Conservation (phyloP, 305 asterid genomes). For the Nicotiana rustica region DNA sequence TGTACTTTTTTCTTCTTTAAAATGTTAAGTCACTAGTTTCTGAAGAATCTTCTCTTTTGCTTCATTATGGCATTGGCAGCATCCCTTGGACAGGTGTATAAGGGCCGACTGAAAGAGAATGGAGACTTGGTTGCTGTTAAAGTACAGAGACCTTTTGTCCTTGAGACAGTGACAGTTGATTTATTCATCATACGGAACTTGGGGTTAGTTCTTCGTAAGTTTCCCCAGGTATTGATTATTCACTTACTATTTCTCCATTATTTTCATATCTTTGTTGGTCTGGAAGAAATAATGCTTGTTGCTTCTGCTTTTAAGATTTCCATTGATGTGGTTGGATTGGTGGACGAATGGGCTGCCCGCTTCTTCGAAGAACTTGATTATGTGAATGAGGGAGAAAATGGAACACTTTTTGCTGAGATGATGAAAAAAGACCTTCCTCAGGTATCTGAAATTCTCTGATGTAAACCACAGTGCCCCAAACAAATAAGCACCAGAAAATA, state of each 20-base stretch:
- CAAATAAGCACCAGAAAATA: background rate
- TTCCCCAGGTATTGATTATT: slow-evolving; percentile 76
- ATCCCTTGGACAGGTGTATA: slow-evolving; percentile 97
- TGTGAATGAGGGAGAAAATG: slow-evolving; percentile 95
- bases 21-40: slow-evolving; percentile 34
- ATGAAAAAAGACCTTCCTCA: slow-evolving; percentile 98
- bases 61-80: slow-evolving; percentile 64
- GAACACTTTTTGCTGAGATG: slow-evolving; percentile 91
- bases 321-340: slow-evolving; percentile 94
- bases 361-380: slow-evolving; percentile 99
- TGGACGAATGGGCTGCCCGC: slow-evolving; percentile 99
- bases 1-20: slow-evolving; percentile 31
- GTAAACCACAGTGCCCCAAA: background rate
- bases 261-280: slow-evolving; percentile 32
- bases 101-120: slow-evolving; percentile 91
- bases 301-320: slow-evolving; percentile 62
- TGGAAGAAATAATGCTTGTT: slow-evolving; percentile 23
- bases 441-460: slow-evolving; percentile 48
- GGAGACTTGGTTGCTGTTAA: slow-evolving; percentile 98
- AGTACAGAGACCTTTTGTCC: slow-evolving; percentile 98
- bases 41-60: slow-evolving; percentile 22
- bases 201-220: slow-evolving; percentile 89
- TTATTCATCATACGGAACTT: slow-evolving; percentile 82
- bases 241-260: slow-evolving; percentile 32
- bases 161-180: slow-evolving; percentile 97